Evolutionary conservation across 179 eudicot species (phyloP).

Genomic region (Carnegiea gigantea): DNA sequence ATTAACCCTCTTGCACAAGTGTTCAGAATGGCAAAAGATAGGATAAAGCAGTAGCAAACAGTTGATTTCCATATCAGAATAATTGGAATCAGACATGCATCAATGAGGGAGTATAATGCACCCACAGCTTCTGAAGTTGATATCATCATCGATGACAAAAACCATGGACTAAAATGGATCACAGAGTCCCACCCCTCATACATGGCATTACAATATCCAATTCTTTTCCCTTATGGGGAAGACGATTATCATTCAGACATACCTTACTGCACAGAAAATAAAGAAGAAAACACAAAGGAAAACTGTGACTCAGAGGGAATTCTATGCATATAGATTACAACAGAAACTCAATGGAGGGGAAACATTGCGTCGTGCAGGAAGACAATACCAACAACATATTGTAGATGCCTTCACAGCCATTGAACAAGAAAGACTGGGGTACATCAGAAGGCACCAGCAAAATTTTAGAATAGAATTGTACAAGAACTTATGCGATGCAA

Average conservation of each 20-base stretch:
- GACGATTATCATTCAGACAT: not conserved
- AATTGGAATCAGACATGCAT: not conserved
- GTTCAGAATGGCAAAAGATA: constrained; percentile 15
- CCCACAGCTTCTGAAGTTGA: constrained; percentile 19
- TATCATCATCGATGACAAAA: not conserved
- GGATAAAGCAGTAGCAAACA: not conserved
- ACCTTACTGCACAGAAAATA: not conserved
- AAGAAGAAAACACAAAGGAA: not conserved
- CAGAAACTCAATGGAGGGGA: not conserved
- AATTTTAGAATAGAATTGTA: not conserved
- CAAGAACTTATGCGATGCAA: constrained; percentile 3
- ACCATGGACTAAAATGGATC: not conserved
- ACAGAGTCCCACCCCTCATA: constrained; percentile 10
- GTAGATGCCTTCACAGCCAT: constrained; percentile 9
- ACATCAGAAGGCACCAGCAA: not conserved
- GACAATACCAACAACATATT: not conserved
- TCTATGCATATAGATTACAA: constrained; percentile 11
- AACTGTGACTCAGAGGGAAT: constrained; percentile 9
- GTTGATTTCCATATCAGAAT: not conserved
- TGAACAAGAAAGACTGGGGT: not conserved
- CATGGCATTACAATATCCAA: constrained; percentile 19
- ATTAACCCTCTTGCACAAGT: not conserved
- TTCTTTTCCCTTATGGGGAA: constrained; percentile 11
- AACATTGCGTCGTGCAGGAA: not conserved
- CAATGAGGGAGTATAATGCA: not conserved